These are phyloP conservation scores for Elongisporangium prolatum DNA, from an alignment of 352 stramenopile genomes.

Conservation along the genomic window DNA sequence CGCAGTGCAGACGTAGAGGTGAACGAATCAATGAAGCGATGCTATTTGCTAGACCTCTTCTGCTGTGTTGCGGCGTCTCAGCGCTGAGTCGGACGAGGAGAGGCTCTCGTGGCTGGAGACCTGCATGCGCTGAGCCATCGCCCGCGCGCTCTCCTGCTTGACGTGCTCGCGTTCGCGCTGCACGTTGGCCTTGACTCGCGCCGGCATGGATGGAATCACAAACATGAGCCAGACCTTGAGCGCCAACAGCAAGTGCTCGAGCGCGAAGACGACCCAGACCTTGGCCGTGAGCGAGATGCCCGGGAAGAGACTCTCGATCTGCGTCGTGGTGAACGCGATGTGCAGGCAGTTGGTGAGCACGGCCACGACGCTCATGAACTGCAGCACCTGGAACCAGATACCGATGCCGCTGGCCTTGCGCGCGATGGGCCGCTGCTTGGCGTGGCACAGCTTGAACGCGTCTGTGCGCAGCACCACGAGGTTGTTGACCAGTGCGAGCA, in stretches of 20 bases:
- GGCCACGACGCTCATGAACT: constrained; percentile 93
- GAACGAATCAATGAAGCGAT: not conserved
- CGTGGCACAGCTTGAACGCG: constrained; percentile 94
- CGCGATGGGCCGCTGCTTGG: constrained; percentile 86
- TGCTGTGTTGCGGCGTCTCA: not conserved
- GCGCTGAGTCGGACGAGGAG: not conserved
- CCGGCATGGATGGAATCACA: constrained; percentile 51
- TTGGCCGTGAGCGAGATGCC: constrained; percentile 31
- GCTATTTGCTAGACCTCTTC: not conserved
- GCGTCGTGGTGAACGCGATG: constrained; percentile 82
- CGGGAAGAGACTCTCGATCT: constrained; percentile 47
- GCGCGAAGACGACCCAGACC: constrained; percentile 77
- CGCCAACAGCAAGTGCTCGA: constrained; percentile 62
- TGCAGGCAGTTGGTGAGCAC: constrained; percentile 96
- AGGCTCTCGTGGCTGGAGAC: not conserved
- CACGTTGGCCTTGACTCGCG: constrained; percentile 43
- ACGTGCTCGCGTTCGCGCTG: constrained; percentile 50
- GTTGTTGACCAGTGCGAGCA: constrained; percentile 93
- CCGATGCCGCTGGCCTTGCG: constrained; percentile 92
- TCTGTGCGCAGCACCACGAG: constrained; percentile 91
- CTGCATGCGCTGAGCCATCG: constrained; percentile 41
- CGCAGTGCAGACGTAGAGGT: not conserved
- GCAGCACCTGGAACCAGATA: constrained; percentile 87
- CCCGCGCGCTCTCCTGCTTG: constrained; percentile 65
- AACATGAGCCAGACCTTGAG: constrained; percentile 64